Conservation (phyloP, 177 flowering plant species). For the Vitis hybrid region DNA sequence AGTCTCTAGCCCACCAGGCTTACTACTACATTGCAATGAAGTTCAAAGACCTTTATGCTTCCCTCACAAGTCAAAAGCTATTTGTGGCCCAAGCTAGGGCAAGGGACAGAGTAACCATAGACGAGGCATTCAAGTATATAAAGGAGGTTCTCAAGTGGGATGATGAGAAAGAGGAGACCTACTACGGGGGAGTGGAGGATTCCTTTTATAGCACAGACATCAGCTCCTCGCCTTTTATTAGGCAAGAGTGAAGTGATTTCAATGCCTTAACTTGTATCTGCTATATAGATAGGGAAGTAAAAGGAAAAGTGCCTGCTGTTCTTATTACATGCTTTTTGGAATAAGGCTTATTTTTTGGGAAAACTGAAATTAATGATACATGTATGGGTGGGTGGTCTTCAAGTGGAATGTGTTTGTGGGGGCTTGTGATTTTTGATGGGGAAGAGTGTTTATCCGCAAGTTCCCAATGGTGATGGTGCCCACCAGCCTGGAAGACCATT, state of each 20-base stretch:
- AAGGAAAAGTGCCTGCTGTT: background rate
- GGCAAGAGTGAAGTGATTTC: slow-evolving; percentile 38
- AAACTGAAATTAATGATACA: background rate
- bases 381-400: background rate
- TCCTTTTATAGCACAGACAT: slow-evolving; percentile 90
- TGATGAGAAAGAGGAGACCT: slow-evolving; percentile 82
- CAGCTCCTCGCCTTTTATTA: slow-evolving; percentile 80
- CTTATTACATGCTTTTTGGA: background rate
- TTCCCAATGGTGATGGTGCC: no score
- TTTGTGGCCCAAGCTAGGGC: slow-evolving; percentile 93
- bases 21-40: slow-evolving; percentile 92
- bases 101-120: slow-evolving; percentile 74
- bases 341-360: background rate
- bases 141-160: slow-evolving; percentile 97
- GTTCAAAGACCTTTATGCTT: slow-evolving; percentile 89
- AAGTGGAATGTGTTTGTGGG: background rate
- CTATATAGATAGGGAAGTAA: background rate
- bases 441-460: background rate
- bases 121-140: slow-evolving; percentile 87
- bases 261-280: background rate
- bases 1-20: slow-evolving; percentile 86
- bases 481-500: no score
- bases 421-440: no score
- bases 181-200: slow-evolving; percentile 61
- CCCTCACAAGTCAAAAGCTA: slow-evolving; percentile 70